Evolutionary conservation across 1,284 basidiomycete species (phyloP), one percentile per base, ranked within the genome.

Genomic region (Trametes pubescens): DNA sequence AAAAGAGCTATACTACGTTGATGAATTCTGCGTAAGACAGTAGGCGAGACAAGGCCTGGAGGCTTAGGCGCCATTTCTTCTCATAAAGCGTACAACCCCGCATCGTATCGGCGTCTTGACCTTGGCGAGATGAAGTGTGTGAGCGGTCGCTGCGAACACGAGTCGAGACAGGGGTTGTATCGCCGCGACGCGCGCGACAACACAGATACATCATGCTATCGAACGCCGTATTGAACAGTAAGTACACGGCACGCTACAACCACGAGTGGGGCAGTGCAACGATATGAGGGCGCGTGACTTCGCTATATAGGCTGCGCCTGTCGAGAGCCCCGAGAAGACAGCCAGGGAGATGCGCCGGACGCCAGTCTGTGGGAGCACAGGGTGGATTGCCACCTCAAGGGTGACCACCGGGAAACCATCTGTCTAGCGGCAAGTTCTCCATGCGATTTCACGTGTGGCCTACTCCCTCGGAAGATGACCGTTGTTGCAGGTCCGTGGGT

Each of bases 271-370:
- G 46, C 59, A 13, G 52, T 61, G 59, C 46, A 14, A 11, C 9
- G 10, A 26, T 16, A 59, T 59, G 49, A 32, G 44, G 26, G 7
- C 58, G 47, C 51, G 53, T 59, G 58, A 53, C 58, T 29, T 13
- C 29, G 24, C 14, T 26, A 11, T 16, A 48, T 48, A 11, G 47
- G 6, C 24, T 48, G 47, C 24, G 24, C 3, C 47, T 16, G 11
- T 29, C 44, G 37, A 24, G 22, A 24, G 44, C n/a, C 7, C 22
- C 1, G n/a, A n/a, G n/a, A n/a, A n/a, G n/a, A n/a, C n/a, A n/a
- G n/a, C n/a, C n/a, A 7, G 22, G 10, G 22, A 22, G 47, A 48
- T 13, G 47, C 21, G 34, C 1, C 32, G 13, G 48, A 51, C 51
- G 37, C 21, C 48, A 43, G 34, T 44, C 24, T 7, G 26, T 24